phyloP scores from a whole-genome alignment of 371 early-diverging fungal genomes.

The Apophysomyces sp. region DNA sequence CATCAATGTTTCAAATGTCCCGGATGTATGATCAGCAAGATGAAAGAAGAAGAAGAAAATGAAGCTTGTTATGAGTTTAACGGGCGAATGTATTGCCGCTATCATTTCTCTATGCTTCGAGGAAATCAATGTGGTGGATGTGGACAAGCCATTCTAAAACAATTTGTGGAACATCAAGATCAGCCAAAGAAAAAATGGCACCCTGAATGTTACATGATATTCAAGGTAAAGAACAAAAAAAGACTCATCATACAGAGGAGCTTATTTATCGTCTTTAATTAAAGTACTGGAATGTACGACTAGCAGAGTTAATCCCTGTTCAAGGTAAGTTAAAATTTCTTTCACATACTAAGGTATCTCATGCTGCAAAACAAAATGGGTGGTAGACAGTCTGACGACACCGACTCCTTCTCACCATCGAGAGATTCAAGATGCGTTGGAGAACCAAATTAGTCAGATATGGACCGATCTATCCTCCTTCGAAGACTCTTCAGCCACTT shows the following conservation, averaged over 20 bases:
- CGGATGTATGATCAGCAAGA: constrained; percentile 6
- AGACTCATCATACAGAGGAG: constrained; percentile 39
- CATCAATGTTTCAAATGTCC: constrained; percentile 21
- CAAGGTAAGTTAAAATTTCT: constrained; percentile 11
- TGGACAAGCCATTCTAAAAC: constrained; percentile 86
- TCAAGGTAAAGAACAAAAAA: constrained; percentile 21
- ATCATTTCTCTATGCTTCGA: constrained; percentile 83
- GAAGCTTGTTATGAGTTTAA: constrained; percentile 87
- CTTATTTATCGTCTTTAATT: constrained; percentile 26
- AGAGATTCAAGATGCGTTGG: constrained; percentile 46
- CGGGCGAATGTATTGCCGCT: constrained; percentile 84
- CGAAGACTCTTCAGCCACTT: constrained; percentile 95
- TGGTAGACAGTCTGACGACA: neutral
- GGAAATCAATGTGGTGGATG: constrained; percentile 95
- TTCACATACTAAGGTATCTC: neutral
- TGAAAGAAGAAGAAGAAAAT: constrained; percentile 48
- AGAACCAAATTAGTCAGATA: constrained; percentile 83
- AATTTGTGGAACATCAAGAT: constrained; percentile 85
- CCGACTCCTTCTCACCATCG: constrained; percentile 26
- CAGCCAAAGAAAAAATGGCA: constrained; percentile 89
- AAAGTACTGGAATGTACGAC: constrained; percentile 76
- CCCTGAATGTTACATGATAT: constrained; percentile 98
- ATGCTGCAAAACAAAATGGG: neutral
- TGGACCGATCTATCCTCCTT: constrained; percentile 91
- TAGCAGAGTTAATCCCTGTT: constrained; percentile 26